A percentile compares a stretch with the other conserved stretches of the same genome.
Conservation (phyloP, 305 asterid species). For the Fraxinus platypoda region DNA sequence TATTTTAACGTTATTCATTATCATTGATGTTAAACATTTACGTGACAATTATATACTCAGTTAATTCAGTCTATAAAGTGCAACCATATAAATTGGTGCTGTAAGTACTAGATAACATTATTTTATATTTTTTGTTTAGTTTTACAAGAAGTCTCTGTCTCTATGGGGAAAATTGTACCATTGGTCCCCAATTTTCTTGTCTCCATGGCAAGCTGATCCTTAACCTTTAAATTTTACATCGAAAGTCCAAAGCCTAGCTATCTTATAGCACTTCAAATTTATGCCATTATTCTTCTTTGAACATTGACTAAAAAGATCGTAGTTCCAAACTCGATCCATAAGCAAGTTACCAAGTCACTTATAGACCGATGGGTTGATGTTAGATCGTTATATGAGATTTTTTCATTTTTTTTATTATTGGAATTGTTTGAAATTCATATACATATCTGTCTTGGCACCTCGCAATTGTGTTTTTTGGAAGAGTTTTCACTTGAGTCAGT, state of each 20-base stretch:
- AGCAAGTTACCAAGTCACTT: not conserved
- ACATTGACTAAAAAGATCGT: not conserved
- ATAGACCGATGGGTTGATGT: not conserved
- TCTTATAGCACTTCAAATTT: not conserved
- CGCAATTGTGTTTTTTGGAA: no score
- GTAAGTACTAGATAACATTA: no score
- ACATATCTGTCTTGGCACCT: not conserved
- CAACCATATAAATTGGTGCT: no score
- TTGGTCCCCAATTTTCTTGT: not conserved
- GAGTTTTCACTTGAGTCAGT: no score
- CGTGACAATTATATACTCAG: no score
- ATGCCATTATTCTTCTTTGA: not conserved
- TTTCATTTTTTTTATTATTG: not conserved
- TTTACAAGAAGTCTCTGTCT: slow-evolving; percentile 31
- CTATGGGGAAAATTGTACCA: not conserved
- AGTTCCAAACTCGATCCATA: not conserved
- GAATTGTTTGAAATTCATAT: not conserved
- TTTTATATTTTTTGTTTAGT: slow-evolving; percentile 23
- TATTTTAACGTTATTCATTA: not conserved
- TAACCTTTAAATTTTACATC: not conserved
- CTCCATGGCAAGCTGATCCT: not conserved
- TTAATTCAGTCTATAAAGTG: no score
- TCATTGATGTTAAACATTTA: no score
- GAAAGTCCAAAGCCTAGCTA: not conserved
- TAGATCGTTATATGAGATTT: not conserved